These are phyloP conservation scores for Daldinia concentrica DNA, from an alignment of 495 filamentous ascomycete genomes.

Conservation along the genomic window DNA sequence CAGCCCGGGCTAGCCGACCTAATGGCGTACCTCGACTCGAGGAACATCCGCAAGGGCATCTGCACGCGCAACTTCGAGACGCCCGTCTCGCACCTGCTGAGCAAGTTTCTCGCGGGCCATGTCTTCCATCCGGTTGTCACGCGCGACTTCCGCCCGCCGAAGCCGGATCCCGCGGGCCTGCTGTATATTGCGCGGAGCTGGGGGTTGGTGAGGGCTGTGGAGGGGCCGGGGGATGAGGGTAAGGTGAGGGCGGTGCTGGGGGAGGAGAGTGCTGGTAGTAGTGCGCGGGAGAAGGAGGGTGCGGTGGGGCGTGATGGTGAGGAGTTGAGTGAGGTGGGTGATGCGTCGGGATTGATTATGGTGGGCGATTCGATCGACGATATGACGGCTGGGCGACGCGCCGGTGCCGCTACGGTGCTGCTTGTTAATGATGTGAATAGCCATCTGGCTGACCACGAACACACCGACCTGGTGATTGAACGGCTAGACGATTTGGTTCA, in stretches of 20 bases:
- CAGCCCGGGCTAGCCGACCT: conserved; percentile 79
- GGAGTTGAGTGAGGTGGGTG: conserved; percentile 50
- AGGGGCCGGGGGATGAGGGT: conserved; percentile 32
- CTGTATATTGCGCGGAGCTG: conserved; percentile 81
- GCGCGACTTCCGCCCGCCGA: conserved; percentile 81
- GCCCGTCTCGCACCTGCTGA: conserved; percentile 69
- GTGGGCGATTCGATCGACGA: conserved; percentile 94
- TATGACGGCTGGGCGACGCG: conserved; percentile 85
- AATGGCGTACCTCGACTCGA: conserved; percentile 80
- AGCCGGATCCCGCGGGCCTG: conserved; percentile 89
- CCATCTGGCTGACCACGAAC: conserved; percentile 75
- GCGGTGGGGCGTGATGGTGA: conserved; percentile 30
- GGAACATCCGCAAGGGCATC: conserved; percentile 76
- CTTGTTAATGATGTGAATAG: conserved; percentile 82
- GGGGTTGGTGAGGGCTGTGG: conserved; percentile 63
- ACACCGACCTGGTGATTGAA: conserved; percentile 76
- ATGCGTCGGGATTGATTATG: conserved; percentile 62
- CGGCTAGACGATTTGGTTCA: conserved; percentile 76
- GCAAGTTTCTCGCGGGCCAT: conserved; percentile 72
- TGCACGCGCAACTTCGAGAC: conserved; percentile 96
- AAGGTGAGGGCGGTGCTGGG: conserved; percentile 33
- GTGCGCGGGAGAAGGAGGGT: conserved; percentile 21
- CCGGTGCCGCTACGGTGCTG: conserved; percentile 89
- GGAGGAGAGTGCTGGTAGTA: conserved; percentile 16
- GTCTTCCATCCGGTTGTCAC: conserved; percentile 87